Percentiles rank a stretch among this genome's conserved stretches.
phyloP scores from a whole-genome alignment of 177 flowering plant species.

The Vitis hybrid region DNA sequence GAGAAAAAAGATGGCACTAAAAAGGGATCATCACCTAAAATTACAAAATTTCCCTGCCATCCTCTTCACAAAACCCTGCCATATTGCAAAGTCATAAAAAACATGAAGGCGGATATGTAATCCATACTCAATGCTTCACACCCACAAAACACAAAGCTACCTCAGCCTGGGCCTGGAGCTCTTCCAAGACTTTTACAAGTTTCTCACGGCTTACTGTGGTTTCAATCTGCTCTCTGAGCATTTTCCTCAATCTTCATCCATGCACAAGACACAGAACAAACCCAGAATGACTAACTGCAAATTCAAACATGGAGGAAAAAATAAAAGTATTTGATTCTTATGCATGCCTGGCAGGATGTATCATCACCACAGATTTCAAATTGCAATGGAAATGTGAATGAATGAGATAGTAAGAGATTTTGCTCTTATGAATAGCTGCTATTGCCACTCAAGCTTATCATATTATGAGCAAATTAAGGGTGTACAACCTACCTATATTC shows the following conservation, averaged over 20 bases:
- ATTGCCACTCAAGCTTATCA: no score
- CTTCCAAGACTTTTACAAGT: slow-evolving; percentile 79
- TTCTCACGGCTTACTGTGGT: slow-evolving; percentile 57
- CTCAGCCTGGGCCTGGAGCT: slow-evolving; percentile 93
- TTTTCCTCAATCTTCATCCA: slow-evolving; percentile 69
- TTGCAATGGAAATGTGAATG: no score
- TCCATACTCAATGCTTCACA: slow-evolving; percentile 56
- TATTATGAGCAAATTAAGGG: no score
- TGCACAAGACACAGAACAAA: slow-evolving; percentile 9
- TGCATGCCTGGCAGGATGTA: no score
- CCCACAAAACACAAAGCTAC: slow-evolving; percentile 90
- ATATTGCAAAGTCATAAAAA: neutral
- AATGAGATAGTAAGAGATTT: no score
- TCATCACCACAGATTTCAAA: no score
- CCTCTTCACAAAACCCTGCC: no score
- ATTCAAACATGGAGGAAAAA: neutral
- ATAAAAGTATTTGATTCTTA: neutral
- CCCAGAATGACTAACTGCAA: neutral
- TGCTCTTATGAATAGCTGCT: no score
- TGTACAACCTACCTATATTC: no score
- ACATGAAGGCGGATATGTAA: neutral
- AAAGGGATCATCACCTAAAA: no score
- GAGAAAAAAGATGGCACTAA: no score
- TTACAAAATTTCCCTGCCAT: no score
- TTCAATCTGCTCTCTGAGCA: slow-evolving; percentile 59